These are phyloP conservation scores for Yarrowia sp. DNA, from an alignment of 805 yeast genomes.

Conservation along the genomic window DNA sequence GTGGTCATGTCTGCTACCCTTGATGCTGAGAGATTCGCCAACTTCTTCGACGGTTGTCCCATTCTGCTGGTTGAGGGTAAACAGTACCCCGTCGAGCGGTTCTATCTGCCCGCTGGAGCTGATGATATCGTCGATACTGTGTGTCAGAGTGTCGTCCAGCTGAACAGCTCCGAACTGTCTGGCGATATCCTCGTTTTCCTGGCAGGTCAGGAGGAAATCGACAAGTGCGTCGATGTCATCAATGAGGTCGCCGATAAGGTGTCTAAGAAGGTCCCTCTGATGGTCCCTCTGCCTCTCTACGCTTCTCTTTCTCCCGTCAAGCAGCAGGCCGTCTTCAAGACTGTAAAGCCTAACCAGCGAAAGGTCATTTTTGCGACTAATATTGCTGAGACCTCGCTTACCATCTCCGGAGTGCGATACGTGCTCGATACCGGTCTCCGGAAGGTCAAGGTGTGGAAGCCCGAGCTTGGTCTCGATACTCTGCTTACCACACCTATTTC, in stretches of 20 bases:
- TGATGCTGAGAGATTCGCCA: constrained; percentile 84
- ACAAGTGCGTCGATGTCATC: constrained; percentile 72
- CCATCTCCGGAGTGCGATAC: constrained; percentile 92
- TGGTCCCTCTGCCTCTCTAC: constrained; percentile 83
- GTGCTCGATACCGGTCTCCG: constrained; percentile 93
- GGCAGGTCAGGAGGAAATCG: constrained; percentile 98
- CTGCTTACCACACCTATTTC: constrained; percentile 91
- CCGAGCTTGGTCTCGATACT: constrained; percentile 90
- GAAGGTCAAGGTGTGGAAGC: constrained; percentile 94
- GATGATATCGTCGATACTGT: constrained; percentile 87
- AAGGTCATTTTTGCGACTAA: constrained; percentile 92
- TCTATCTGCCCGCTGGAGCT: constrained; percentile 65
- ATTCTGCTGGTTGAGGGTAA: constrained; percentile 89
- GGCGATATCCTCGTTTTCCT: constrained; percentile 94
- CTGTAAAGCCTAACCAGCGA: constrained; percentile 68
- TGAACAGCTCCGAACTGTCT: constrained; percentile 76
- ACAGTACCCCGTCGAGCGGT: constrained; percentile 79
- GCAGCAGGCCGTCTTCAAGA: constrained; percentile 80
- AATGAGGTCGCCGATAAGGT: constrained; percentile 64
- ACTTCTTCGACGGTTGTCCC: constrained; percentile 78
- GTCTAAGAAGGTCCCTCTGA: constrained; percentile 75
- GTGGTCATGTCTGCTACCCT: constrained; percentile 97
- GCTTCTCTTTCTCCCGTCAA: constrained; percentile 90
- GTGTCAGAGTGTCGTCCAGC: constrained; percentile 74
- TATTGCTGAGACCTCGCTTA: constrained; percentile 96